These are phyloP conservation scores for Euphorbia celastroides DNA, from an alignment of 441 rosid genomes.

Conservation along the genomic window DNA sequence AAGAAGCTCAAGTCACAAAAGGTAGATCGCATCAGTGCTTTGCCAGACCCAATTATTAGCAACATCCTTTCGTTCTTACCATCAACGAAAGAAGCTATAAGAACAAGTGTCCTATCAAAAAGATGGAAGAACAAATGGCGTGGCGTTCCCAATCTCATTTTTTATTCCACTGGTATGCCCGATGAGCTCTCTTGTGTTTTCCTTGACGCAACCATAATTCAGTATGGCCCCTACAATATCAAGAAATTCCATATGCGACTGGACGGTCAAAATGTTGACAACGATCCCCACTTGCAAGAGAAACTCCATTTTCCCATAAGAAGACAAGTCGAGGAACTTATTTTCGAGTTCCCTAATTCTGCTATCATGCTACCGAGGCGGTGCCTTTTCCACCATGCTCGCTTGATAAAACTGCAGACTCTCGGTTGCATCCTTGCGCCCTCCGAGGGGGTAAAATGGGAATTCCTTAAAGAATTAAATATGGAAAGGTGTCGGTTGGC, in stretches of 20 bases:
- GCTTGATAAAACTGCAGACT: not conserved
- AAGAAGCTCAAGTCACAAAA: not conserved
- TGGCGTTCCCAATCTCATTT: conserved; percentile 11
- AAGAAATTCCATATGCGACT: not conserved
- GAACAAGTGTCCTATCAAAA: conserved; percentile 8
- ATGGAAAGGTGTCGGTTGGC: not conserved
- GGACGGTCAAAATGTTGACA: not conserved
- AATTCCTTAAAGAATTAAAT: not conserved
- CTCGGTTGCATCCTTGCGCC: not conserved
- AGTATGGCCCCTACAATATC: not conserved
- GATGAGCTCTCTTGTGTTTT: not conserved
- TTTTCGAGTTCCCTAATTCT: not conserved
- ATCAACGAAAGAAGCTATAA: no score
- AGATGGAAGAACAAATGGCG: conserved; percentile 18
- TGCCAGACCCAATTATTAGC: conserved; percentile 18
- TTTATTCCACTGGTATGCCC: not conserved
- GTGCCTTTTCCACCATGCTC: not conserved
- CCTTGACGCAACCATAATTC: not conserved
- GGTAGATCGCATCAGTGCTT: conserved; percentile 11
- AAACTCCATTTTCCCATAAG: not conserved
- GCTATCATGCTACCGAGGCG: not conserved
- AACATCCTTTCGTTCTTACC: conserved; percentile 16
- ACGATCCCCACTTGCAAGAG: not conserved
- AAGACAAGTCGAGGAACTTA: not conserved
- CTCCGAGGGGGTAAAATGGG: not conserved